Evolutionary conservation across 331 rosid species (phyloP).

Genomic region (Stylosanthes scabra): DNA sequence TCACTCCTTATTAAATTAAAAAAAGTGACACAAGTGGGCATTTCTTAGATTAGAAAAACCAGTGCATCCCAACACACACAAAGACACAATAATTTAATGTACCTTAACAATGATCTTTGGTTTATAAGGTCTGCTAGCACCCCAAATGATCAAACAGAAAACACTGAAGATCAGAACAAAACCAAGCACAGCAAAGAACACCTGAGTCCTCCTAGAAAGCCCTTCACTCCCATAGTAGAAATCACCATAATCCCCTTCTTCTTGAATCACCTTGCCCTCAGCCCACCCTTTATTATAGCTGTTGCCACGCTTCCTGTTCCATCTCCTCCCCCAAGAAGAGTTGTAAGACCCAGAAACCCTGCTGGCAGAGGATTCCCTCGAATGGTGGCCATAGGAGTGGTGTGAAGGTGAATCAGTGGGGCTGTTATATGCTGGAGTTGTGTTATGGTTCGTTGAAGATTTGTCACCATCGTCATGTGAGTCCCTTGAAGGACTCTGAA

Average conservation of each 20-base stretch:
- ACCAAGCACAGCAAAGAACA: conserved; percentile 59
- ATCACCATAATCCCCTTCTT: conserved; percentile 64
- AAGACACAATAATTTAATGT: neutral
- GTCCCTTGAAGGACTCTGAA: conserved; percentile 80
- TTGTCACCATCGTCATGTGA: conserved; percentile 92
- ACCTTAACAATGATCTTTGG: conserved; percentile 70
- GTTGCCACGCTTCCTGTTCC: conserved; percentile 36
- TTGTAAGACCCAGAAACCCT: conserved; percentile 71
- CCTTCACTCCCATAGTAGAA: conserved; percentile 41
- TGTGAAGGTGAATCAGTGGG: conserved; percentile 80
- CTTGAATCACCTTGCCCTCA: conserved; percentile 70
- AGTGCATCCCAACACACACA: neutral
- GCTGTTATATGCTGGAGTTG: conserved; percentile 55
- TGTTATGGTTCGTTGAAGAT: conserved; percentile 56
- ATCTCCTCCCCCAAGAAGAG: conserved; percentile 46
- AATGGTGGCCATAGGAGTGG: conserved; percentile 71
- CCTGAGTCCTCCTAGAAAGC: conserved; percentile 56
- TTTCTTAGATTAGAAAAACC: neutral
- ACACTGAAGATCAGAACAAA: conserved; percentile 57
- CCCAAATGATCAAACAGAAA: conserved; percentile 81
- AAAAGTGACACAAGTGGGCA: conserved; percentile 6
- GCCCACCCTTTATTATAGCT: conserved; percentile 62
- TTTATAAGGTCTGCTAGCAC: conserved; percentile 67
- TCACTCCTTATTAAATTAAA: neutral
- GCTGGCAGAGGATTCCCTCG: conserved; percentile 73